Evolutionary conservation across 441 rosid species (phyloP).

Genomic region (Isatis lusitanica): DNA sequence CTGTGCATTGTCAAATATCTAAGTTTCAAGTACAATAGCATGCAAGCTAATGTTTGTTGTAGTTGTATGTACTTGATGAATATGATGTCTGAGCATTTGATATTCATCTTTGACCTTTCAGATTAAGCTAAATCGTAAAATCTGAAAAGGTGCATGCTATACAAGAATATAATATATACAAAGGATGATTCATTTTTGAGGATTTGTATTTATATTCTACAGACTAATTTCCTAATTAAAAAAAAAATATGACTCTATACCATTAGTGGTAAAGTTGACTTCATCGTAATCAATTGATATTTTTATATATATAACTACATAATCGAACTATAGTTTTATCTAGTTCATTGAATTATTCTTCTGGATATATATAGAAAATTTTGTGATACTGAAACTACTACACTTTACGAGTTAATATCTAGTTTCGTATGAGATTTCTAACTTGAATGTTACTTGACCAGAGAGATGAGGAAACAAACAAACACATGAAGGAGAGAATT

Average conservation of each 20-base stretch:
- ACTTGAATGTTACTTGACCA: background rate
- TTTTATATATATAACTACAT: too few species aligned
- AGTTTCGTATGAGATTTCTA: background rate
- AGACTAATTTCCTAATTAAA: background rate
- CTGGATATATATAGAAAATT: background rate
- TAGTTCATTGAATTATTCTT: background rate
- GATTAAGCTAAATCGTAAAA: background rate
- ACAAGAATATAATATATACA: background rate
- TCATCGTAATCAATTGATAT: too few species aligned
- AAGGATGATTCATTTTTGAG: too few species aligned
- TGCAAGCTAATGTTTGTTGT: conserved; percentile 2
- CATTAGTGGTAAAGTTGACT: background rate
- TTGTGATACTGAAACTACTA: background rate
- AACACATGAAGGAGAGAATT: background rate
- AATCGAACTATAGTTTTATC: background rate
- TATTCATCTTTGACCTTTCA: conserved; percentile 11
- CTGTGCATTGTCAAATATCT: background rate
- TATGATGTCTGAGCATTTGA: conserved; percentile 20
- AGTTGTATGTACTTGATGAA: conserved; percentile 19
- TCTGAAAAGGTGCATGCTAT: conserved; percentile 2
- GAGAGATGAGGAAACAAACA: background rate
- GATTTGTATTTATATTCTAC: background rate
- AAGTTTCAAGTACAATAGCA: conserved; percentile 4
- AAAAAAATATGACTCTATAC: background rate
- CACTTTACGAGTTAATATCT: background rate